Evolutionary conservation across 441 rosid genomes (phyloP).

Genomic region (Bocquillonia castaneifolia): DNA sequence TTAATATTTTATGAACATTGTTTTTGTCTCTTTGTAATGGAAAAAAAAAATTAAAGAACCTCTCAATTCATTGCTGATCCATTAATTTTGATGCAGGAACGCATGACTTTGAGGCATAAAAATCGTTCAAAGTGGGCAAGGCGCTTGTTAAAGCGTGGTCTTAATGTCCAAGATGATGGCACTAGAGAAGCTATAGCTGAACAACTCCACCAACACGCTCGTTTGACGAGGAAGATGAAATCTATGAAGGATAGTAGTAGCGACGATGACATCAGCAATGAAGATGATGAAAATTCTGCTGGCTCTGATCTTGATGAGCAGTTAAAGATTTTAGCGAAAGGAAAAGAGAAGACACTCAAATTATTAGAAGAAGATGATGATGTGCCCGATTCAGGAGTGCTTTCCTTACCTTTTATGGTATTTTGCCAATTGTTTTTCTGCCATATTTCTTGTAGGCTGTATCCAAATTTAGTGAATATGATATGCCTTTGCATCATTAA

Average conservation of each 20-base stretch:
- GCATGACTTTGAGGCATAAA: conserved; percentile 72
- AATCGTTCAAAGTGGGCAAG: conserved; percentile 81
- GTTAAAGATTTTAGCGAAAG: conserved; percentile 52
- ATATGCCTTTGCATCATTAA: too few species aligned
- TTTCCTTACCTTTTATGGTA: conserved; percentile 96
- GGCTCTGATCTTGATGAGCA: conserved; percentile 52
- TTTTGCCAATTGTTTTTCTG: conserved; percentile 6
- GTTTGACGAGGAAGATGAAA: conserved; percentile 79
- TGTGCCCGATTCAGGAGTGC: conserved; percentile 63
- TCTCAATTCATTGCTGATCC: not conserved
- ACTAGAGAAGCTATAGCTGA: conserved; percentile 75
- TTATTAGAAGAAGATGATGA: conserved; percentile 60
- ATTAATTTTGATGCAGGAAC: conserved; percentile 56
- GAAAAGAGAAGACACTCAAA: conserved; percentile 66
- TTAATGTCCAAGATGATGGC: conserved; percentile 67
- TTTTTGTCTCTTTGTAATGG: conserved; percentile 1
- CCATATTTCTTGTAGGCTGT: not conserved
- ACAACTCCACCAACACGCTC: conserved; percentile 69
- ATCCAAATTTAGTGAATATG: not conserved
- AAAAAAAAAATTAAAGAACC: not conserved
- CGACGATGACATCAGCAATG: conserved; percentile 71
- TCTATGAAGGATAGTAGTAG: conserved; percentile 63
- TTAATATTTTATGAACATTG: not conserved
- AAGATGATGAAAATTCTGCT: conserved; percentile 38
- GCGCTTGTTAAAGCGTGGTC: conserved; percentile 64